A percentile compares a stretch with the other conserved stretches of the same genome.
phyloP scores from a whole-genome alignment of 78 protist genomes.

The Isochrysis galbana region DNA sequence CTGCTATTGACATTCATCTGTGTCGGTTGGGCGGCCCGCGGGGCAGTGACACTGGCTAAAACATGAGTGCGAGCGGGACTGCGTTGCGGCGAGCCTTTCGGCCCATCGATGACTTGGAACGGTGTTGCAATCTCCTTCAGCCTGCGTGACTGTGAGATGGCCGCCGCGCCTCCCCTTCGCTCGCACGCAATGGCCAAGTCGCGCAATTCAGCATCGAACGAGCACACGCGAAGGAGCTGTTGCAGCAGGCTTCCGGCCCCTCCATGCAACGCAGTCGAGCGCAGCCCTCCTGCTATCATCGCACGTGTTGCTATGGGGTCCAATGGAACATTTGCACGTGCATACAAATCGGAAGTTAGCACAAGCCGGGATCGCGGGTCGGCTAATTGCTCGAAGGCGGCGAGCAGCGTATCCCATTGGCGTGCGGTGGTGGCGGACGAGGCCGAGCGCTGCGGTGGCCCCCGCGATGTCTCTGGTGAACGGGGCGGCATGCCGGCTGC shows the following conservation, averaged over 20 bases:
- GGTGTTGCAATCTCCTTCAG: too few species aligned
- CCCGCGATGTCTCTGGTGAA: too few species aligned
- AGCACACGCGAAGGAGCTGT: neutral
- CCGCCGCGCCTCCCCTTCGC: neutral
- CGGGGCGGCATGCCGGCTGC: too few species aligned
- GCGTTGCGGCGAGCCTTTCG: too few species aligned
- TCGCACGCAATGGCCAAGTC: neutral
- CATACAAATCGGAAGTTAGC: neutral
- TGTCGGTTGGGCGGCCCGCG: too few species aligned
- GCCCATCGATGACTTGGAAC: too few species aligned
- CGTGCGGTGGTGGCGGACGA: too few species aligned
- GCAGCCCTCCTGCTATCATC: neutral
- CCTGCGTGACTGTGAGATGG: neutral
- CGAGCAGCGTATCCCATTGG: neutral
- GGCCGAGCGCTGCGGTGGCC: too few species aligned
- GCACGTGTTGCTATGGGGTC: neutral
- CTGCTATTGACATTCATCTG: too few species aligned
- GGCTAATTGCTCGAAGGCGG: neutral
- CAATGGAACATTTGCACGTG: neutral
- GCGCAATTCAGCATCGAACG: neutral
- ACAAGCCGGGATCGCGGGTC: neutral
- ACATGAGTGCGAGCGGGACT: too few species aligned
- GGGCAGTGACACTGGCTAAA: too few species aligned
- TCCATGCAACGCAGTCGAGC: neutral
- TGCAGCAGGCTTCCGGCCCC: neutral